These are phyloP conservation scores for Amaranthus palmeri DNA, from an alignment of 148 eudicot genomes.

Conservation along the genomic window DNA sequence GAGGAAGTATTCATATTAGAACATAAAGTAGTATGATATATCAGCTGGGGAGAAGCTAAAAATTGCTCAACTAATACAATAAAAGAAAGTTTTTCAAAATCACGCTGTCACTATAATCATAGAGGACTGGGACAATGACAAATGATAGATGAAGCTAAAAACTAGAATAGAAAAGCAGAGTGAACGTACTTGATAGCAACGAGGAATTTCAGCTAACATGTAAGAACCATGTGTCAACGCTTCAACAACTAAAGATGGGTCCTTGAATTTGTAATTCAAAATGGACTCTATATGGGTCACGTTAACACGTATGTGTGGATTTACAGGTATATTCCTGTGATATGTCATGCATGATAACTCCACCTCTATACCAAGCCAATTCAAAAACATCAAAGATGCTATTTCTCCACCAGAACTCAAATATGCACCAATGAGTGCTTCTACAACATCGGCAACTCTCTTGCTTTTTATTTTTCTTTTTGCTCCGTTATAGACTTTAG, in stretches of 20 bases:
- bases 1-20: too few species aligned
- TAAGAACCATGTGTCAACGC: slow-evolving; percentile 92
- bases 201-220: slow-evolving; percentile 75
- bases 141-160: too few species aligned
- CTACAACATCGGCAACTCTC: slow-evolving; percentile 82
- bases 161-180: not conserved
- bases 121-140: too few species aligned
- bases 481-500: slow-evolving; percentile 40
- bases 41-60: too few species aligned
- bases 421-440: slow-evolving; percentile 87
- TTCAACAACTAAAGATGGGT: slow-evolving; percentile 69
- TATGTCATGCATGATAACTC: slow-evolving; percentile 39
- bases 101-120: too few species aligned
- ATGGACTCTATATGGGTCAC: slow-evolving; percentile 43
- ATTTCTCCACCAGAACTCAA: slow-evolving; percentile 63
- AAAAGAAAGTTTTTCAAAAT: too few species aligned
- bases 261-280: slow-evolving; percentile 54
- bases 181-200: slow-evolving; percentile 75
- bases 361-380: slow-evolving; percentile 75
- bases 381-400: slow-evolving; percentile 65
- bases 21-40: too few species aligned
- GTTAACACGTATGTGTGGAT: slow-evolving; percentile 40
- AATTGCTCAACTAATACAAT: too few species aligned
- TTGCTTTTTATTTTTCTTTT: slow-evolving; percentile 50
- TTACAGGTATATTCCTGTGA: slow-evolving; percentile 30